Evolutionary conservation across 2,329 filamentous ascomycete genomes (phyloP).

Genomic region (Daldinia sp.): DNA sequence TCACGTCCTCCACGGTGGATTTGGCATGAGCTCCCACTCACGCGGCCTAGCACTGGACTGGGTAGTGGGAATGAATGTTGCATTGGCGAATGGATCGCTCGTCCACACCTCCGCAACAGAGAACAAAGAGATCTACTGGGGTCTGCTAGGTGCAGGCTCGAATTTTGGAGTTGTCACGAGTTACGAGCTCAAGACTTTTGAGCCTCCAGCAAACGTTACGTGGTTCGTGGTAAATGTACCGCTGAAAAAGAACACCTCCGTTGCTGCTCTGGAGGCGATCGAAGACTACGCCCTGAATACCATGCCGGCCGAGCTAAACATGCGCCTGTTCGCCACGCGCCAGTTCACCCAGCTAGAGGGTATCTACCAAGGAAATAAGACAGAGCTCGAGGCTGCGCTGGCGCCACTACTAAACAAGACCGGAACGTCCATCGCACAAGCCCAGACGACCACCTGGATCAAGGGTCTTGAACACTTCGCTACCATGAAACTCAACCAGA

Average conservation of each 20-base stretch:
- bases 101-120: constrained; percentile 44
- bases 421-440: constrained; percentile 46
- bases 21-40: constrained; percentile 51
- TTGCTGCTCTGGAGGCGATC: constrained; percentile 58
- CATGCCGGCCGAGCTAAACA: constrained; percentile 53
- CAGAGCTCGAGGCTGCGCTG: constrained; percentile 45
- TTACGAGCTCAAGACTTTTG: constrained; percentile 46
- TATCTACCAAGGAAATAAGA: constrained; percentile 50
- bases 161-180: constrained; percentile 46
- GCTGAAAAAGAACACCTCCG: constrained; percentile 40
- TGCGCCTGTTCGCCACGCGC: constrained; percentile 51
- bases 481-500: constrained; percentile 44
- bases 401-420: constrained; percentile 48
- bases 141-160: constrained; percentile 46
- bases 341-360: constrained; percentile 51
- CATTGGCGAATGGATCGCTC: constrained; percentile 45
- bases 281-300: constrained; percentile 43
- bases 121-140: constrained; percentile 48
- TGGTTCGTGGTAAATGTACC: constrained; percentile 45
- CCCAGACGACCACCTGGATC: constrained; percentile 46
- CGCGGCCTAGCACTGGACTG: constrained; percentile 58
- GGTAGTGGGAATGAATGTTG: constrained; percentile 48
- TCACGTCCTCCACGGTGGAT: constrained; percentile 50
- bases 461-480: constrained; percentile 47
- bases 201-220: constrained; percentile 43